Base-by-base conservation (phyloP, 2,329 filamentous ascomycete genomes). In the Epicoccum nigrum region DNA sequence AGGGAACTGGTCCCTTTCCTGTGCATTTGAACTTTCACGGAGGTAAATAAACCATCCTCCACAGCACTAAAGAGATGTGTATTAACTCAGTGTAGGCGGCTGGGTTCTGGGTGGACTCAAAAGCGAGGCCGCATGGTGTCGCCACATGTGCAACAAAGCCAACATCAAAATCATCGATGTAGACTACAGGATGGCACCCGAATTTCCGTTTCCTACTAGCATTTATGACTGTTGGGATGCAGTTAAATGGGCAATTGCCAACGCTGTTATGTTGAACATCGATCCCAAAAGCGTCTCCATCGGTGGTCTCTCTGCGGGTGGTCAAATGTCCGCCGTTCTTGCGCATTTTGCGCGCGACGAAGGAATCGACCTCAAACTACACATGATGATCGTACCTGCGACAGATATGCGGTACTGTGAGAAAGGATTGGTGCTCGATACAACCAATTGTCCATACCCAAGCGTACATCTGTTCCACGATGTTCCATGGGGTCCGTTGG, bases 161-260 rank as follows among this genome's bases (percentile, higher is more conserved):
- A 39, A 41, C 30, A 58, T 58, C 44, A 51, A 51, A 31, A 15
- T 58, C 25, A 45, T 58, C 19, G 55, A 81, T 56, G 76, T 82
- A 9, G 79, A 65, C n/a, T 83, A 83, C 58, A 75, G 80, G 4
- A 74, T 82, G 1, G 77, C 80, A 0, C 81, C 81, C 7, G 79
- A 82, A 61, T 62, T 75, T 54, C 66, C 76, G 4, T 81, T 79
- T 50, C 81, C 81, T n/a, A 73, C 74, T 12, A 72, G 70, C 23
- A 72, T 79, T 15, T 73, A 77, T n/a, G 81, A 83, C 65, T 76
- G 75, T 41, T 81, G 77, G 63, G 75, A 74, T 6, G 77, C 75
- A 2, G 59, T 82, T 27, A 65, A 74, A 49, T 73, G 77, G 39
- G 1, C 73, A 40, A 59, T 67, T 48, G 27, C 44, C 11, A 61